Evolutionary conservation across 2,329 filamentous ascomycete genomes (phyloP), one percentile per base, ranked within the genome.

Genomic region (Thyridium curvatum): DNA sequence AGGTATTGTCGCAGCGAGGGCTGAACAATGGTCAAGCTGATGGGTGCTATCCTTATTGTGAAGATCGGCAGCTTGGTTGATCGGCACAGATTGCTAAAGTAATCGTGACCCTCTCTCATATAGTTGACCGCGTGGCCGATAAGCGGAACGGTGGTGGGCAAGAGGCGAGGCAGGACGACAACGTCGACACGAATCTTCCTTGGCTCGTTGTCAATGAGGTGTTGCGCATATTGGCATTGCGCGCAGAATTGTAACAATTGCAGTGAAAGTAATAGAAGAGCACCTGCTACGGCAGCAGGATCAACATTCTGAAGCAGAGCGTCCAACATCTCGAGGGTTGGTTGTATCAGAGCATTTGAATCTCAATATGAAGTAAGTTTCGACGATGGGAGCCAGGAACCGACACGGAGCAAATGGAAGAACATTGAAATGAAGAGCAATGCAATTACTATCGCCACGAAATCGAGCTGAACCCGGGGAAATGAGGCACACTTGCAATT

Each of bases 81-180:
- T 6, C 32, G 30, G 30, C 39, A 41, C 8, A 41, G 34, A 6
- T 36, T 41, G 31, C 39, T 41, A 34, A 41, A 41, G 14, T 41
- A 41, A 12, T 37, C 30, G 18, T 41, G 34, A 8, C 39, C 39
- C 30, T 37, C 30, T 5, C 30, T 15, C 13, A 35, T 30, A n/a
- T 41, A 41, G 4, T 35, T 35, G 16, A 37, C 21, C 14, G 29
- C 18, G 17, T 41, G 39, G 28, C 39, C 39, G 12, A 41, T 18
- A 15, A 29, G 15, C 4, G 34, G 39, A 6, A 41, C 37, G 12
- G 30, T 16, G 2, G 39, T 33, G n/a, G 38, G 16, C 12, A 30
- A 18, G 8, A 34, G 13, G 12, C 18, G 33, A 1, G 34, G 34
- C 12, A 32, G 32, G 3, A 16, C 13, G 4, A 32, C 17, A 9